Conservation (phyloP, 495 filamentous ascomycete genomes). For the Clohesyomyces aquaticus region DNA sequence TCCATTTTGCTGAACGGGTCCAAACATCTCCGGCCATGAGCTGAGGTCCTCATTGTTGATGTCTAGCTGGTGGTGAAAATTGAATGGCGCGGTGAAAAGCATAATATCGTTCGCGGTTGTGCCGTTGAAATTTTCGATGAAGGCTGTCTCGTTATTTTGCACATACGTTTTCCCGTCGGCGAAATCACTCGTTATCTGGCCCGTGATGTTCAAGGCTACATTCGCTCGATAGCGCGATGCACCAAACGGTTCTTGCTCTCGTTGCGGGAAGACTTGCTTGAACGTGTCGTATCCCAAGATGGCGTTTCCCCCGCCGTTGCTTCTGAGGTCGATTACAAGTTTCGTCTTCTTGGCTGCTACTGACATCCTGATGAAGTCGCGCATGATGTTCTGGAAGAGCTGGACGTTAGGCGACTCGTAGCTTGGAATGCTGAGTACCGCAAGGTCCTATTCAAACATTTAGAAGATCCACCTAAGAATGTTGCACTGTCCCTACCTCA, state of each 20-base stretch:
- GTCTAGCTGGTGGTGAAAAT: slow-evolving; percentile 29
- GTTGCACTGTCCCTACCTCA: slow-evolving; percentile 8
- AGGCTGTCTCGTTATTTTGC: slow-evolving; percentile 22
- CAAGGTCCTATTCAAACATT: slow-evolving; percentile 23
- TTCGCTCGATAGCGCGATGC: slow-evolving; percentile 33
- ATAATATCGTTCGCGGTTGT: slow-evolving; percentile 16
- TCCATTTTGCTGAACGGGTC: slow-evolving; percentile 18
- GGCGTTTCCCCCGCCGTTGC: slow-evolving; percentile 35
- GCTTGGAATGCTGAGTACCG: slow-evolving; percentile 35
- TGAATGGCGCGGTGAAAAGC: slow-evolving; percentile 21
- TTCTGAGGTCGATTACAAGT: slow-evolving; percentile 35
- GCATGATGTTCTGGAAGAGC: slow-evolving; percentile 34
- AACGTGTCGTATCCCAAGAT: slow-evolving; percentile 38
- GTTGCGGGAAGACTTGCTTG: slow-evolving; percentile 37
- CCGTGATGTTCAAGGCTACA: slow-evolving; percentile 23
- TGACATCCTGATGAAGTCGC: slow-evolving; percentile 31
- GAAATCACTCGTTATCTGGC: slow-evolving; percentile 28
- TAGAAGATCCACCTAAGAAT: background rate
- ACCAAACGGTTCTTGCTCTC: slow-evolving; percentile 28
- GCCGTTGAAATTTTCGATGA: slow-evolving; percentile 19
- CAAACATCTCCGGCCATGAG: slow-evolving; percentile 25
- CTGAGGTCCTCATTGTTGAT: slow-evolving; percentile 14
- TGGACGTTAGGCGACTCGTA: slow-evolving; percentile 26
- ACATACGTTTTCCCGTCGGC: slow-evolving; percentile 18
- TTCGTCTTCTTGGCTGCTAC: slow-evolving; percentile 22